Evolutionary conservation across 257 asterid species (phyloP), one percentile per base, ranked within the genome.

Genomic region (Solanum bukasovii): DNA sequence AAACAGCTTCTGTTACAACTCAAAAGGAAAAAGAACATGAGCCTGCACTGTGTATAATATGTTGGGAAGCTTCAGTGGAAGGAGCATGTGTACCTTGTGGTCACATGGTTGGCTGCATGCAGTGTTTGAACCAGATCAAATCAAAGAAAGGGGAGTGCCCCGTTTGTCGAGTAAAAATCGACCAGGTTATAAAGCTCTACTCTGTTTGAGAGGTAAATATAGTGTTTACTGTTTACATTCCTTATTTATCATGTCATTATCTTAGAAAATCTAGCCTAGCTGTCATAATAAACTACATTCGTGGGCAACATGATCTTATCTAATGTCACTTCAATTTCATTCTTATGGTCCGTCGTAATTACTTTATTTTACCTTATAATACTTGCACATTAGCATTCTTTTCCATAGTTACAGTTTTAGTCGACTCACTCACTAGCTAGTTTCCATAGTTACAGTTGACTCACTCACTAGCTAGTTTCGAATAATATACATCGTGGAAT

Each of bases 71-170:
- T 67, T 85, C 87, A 1, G 87, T 87, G n/a, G 87, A 87, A 75
- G 89, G 87, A 81, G 89, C 84, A 3, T 87, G 89, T 63, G 89
- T 87, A 79, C 89, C 87, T 23, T 87, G 87, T n/a, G 84, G 87
- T 87, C 89, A 87, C 25, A 87, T 87, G 89, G 38, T 27, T 83
- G 89, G 89, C 40, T 87, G 89, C 84, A 81, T 83, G 84, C 35
- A 85, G 75, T 87, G 89, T 46, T 87, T 83, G 83, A 65, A 31
- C 83, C 73, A 83, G 83, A 87, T 87, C 87, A 82, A 82, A 82
- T 81, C 73, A 7, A 67, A 35, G 75, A 82, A 83, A 83, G 89
- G 89, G n/a, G 89, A 34, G 4, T 87, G 89, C 0, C 87, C 89
- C 40, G 4, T 87, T 20, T 87, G 89, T 46, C 20, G 87, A 87